Conservation (phyloP, 2,329 filamentous ascomycete species). For the Phialophora tarda region DNA sequence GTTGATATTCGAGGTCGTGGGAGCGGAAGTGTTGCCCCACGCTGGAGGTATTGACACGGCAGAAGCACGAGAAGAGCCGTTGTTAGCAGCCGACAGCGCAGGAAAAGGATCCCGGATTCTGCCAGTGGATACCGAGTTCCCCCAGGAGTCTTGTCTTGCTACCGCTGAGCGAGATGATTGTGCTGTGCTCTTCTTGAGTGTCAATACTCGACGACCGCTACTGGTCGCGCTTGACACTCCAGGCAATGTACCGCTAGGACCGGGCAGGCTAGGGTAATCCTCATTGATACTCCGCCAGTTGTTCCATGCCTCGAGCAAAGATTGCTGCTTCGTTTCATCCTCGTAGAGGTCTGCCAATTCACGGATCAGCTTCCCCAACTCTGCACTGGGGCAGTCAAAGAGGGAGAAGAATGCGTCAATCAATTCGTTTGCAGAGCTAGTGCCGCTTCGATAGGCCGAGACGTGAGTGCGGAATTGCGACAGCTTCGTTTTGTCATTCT, state of each 20-base stretch:
- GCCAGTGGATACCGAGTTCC: slow-evolving; percentile 49
- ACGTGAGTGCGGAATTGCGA: slow-evolving; percentile 78
- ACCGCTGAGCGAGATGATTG: slow-evolving; percentile 68
- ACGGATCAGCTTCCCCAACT: slow-evolving; percentile 85
- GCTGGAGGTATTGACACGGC: slow-evolving; percentile 12
- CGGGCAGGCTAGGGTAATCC: slow-evolving; percentile 88
- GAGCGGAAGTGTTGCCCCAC: slow-evolving; percentile 36
- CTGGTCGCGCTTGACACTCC: slow-evolving; percentile 52
- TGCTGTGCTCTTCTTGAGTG: slow-evolving; percentile 71
- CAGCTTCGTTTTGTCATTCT: slow-evolving; percentile 76
- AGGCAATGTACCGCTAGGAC: slow-evolving; percentile 71
- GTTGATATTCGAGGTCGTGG: slow-evolving; percentile 38
- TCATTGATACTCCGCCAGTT: slow-evolving; percentile 96
- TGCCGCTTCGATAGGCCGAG: slow-evolving; percentile 74
- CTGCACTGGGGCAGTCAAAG: slow-evolving; percentile 79
- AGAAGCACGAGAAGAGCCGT: slow-evolving; percentile 39
- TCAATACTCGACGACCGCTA: slow-evolving; percentile 67
- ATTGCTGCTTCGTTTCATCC: slow-evolving; percentile 73
- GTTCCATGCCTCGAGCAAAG: slow-evolving; percentile 82
- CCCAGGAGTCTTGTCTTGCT: slow-evolving; percentile 63
- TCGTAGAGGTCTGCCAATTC: slow-evolving; percentile 95
- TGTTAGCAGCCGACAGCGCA: slow-evolving; percentile 46
- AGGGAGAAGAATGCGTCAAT: slow-evolving; percentile 87
- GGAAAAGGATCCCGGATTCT: slow-evolving; percentile 54
- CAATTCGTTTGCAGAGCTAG: slow-evolving; percentile 74